A percentile compares a stretch with the other conserved stretches of the same genome.
Evolutionary conservation across 208 protist species (phyloP).

Genomic region (Trypanosoma brucei): DNA sequence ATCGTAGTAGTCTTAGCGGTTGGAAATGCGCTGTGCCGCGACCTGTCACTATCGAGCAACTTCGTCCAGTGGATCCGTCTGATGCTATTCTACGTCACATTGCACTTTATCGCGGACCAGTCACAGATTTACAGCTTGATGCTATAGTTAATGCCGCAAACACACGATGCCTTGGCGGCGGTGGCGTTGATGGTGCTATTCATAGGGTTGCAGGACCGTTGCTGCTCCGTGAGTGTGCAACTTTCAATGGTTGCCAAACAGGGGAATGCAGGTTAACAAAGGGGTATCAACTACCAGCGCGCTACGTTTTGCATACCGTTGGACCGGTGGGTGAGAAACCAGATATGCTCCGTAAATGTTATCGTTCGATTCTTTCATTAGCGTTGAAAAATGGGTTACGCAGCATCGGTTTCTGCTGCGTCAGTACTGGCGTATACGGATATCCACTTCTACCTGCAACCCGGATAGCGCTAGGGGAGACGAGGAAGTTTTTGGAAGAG

Average conservation of each 20-base stretch:
- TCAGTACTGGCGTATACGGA: conserved; percentile 87
- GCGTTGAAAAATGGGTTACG: conserved; percentile 34
- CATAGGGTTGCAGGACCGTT: conserved; percentile 62
- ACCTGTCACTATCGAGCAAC: conserved; percentile 8
- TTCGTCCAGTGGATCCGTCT: conserved; percentile 15
- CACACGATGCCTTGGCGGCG: conserved; percentile 46
- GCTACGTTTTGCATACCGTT: conserved; percentile 77
- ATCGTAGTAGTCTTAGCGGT: conserved; percentile 18
- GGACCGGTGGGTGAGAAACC: conserved; percentile 74
- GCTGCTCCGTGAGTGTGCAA: conserved; percentile 50
- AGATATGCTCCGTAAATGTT: conserved; percentile 42
- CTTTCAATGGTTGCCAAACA: conserved; percentile 41
- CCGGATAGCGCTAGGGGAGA: conserved; percentile 56
- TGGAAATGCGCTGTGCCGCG: conserved; percentile 16
- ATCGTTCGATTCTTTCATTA: conserved; percentile 49
- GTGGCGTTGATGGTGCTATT: conserved; percentile 82
- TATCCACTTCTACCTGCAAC: conserved; percentile 60
- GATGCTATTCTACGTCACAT: conserved; percentile 31
- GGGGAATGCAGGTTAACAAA: conserved; percentile 60
- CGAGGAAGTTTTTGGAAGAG: conserved; percentile 28
- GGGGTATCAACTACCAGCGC: conserved; percentile 63
- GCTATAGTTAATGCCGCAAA: conserved; percentile 87
- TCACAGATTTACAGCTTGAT: conserved; percentile 53
- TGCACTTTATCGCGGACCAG: conserved; percentile 33
- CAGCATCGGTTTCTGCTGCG: conserved; percentile 68